Percentiles rank a stretch among this genome's conserved stretches.
phyloP scores from a whole-genome alignment of 2,329 filamentous ascomycete genomes.

The Talaromyces sp. region DNA sequence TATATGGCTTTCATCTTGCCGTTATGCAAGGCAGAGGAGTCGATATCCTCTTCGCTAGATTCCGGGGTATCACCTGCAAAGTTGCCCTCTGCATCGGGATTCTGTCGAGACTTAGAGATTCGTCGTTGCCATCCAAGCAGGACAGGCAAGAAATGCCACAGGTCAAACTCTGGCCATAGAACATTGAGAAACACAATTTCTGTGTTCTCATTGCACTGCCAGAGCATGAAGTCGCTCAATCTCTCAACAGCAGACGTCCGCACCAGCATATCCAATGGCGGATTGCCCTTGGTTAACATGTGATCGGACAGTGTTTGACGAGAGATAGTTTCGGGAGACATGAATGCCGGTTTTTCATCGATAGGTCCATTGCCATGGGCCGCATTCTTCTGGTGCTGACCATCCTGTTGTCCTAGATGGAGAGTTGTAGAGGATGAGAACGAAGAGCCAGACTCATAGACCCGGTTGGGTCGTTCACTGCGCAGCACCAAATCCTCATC shows the following conservation, averaged over 20 bases:
- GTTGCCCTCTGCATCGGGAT: conserved; percentile 61
- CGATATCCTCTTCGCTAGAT: conserved; percentile 29
- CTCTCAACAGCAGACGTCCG: conserved; percentile 91
- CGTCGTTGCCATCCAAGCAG: conserved; percentile 84
- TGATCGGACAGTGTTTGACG: conserved; percentile 78
- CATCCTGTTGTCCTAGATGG: conserved; percentile 37
- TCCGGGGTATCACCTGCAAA: conserved; percentile 54
- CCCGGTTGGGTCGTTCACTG: conserved; percentile 23
- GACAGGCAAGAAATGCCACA: conserved; percentile 91
- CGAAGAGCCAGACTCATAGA: conserved; percentile 40
- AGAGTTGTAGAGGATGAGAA: conserved; percentile 55
- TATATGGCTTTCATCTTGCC: conserved; percentile 37
- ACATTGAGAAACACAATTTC: conserved; percentile 91
- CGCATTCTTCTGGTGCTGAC: conserved; percentile 42
- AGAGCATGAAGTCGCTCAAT: conserved; percentile 97
- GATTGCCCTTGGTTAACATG: conserved; percentile 83
- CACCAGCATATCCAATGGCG: conserved; percentile 86
- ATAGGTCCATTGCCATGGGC: conserved; percentile 32
- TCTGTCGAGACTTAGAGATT: conserved; percentile 64
- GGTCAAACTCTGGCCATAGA: conserved; percentile 93
- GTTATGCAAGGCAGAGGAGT: conserved; percentile 21
- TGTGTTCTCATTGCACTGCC: conserved; percentile 93
- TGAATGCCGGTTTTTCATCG: conserved; percentile 44
- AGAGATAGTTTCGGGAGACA: conserved; percentile 88
- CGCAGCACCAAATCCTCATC: conserved; percentile 46